Evolutionary conservation across 345 rosid genomes (phyloP).

Genomic region (Syzygium grande): DNA sequence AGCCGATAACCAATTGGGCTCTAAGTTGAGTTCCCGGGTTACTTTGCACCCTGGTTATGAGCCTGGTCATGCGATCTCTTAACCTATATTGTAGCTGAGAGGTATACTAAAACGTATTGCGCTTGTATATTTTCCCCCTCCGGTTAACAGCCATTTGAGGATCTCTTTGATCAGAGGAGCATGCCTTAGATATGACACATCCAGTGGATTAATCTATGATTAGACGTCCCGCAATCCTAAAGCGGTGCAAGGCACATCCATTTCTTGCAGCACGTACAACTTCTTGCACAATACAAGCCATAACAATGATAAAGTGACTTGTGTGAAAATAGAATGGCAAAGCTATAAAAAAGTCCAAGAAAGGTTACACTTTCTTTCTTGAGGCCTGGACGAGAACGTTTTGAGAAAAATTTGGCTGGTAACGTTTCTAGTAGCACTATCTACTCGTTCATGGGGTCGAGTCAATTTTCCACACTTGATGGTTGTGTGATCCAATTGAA

Average conservation of each 20-base stretch:
- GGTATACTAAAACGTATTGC: not conserved
- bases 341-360: not conserved
- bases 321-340: not conserved
- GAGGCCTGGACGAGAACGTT: not conserved
- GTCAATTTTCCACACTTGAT: not conserved
- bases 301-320: not conserved
- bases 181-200: not conserved
- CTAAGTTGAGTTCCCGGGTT: not conserved
- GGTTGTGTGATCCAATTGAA: not conserved
- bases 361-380: not conserved
- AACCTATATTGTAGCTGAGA: not conserved
- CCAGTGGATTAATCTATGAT: not conserved
- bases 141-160: not conserved
- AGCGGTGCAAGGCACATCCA: not conserved
- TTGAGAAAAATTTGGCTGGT: not conserved
- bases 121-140: not conserved
- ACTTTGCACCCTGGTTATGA: not conserved
- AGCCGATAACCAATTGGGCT: not conserved
- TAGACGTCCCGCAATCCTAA: not conserved
- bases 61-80: not conserved
- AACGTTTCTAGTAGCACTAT: not conserved
- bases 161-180: not conserved
- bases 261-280: not conserved
- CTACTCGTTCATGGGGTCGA: not conserved
- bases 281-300: not conserved